Base-by-base conservation (phyloP, 768 basidiomycete species). In the Leccinum uliginosum region DNA sequence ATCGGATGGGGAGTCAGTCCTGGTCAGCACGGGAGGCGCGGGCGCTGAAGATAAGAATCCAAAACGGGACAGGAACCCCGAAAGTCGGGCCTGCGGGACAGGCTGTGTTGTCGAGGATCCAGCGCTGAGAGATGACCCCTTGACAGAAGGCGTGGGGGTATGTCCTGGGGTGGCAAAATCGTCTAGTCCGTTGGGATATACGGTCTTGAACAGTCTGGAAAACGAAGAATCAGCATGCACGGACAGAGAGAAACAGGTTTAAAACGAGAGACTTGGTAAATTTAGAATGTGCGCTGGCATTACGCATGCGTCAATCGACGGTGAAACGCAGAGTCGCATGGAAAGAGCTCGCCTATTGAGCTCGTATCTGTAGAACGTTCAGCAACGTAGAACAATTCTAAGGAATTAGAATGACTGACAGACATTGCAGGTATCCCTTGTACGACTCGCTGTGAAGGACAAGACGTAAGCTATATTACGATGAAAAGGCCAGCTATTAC, bases 371-470 rank as follows among this genome's bases (percentile, higher is more conserved):
- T 15, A 10, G 15, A 58, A 11, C 9, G 66, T 62, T 67, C 17
- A 64, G 61, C 14, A 55, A 54, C 19, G 38, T 11, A 4, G 3
- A 30, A 19, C 43, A 23, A 26, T 26, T 27, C 19, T 9, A 17
- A 4, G 48, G 30, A 44, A 40, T 29, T 40, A 9, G 14, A 12
- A 59, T 9, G 0, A 78, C 78, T 70, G 69, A 89, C 83, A 90
- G 76, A 74, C 87, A 90, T 62, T 89, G 87, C 8, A 90, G 62
- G 66, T 91, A 91, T 32, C 89, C 89, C 76, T 81, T 83, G 68
- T 89, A 89, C 2, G 84, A 83, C 71, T 91, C 89, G 55, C 86
- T 89, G 51, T 24, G 48, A 35, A 34, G 19, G n/a, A 48, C 12
- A 8, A 8, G 11, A 40, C 29, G 30, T 1, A 19, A 24, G 38